Evolutionary conservation across 192 early-diverging fungal species (phyloP), one percentile per base, ranked within the genome.

Genomic region (Entrophospora sp.): DNA sequence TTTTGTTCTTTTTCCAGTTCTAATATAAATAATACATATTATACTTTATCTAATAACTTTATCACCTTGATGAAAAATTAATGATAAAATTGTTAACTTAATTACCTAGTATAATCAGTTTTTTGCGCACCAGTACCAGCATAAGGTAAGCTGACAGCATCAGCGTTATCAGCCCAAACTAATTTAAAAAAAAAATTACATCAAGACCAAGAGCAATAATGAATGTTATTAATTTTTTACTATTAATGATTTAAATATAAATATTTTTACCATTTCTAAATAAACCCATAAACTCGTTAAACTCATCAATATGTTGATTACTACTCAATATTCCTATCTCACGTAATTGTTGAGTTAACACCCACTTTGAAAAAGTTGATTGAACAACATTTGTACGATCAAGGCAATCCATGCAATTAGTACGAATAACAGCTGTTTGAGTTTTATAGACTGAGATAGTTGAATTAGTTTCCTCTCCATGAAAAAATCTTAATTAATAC

Each of bases 381-480:
- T 99, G 97, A 18, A 97, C 94, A 24, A 99, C 96, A 69, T 99
- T 99, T 30, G 97, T 99, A 67, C 97, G 87, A 71, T 99, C 97
- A 35, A 99, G 76, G 72, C 97, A 99, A 77, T 99, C 97, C 89
- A 99, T 96, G 75, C 97, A 99, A 74, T 99, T 99, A 2, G 95
- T 89, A 51, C 97, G 88, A 34, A 94, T 78, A 13, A 96, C 88
- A 8, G 91, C 92, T 4, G 73, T 77, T 65, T 99, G 95, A 36
- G 61, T 69, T 31, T 73, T 68, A 6, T 61, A 32, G 22, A 81
- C 66, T 45, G 69, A 66, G 16, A 73, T 64, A 2, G 53, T 64
- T 46, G 44, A 43, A 48, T 75, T 66, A 24, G 68, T 58, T 40
- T 70, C 61, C 37, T 86, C 73, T 14, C 67, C 51, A 45, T 79